These are phyloP conservation scores for Mycotypha africana DNA, from an alignment of 371 early-diverging fungal species.

Conservation along the genomic window DNA sequence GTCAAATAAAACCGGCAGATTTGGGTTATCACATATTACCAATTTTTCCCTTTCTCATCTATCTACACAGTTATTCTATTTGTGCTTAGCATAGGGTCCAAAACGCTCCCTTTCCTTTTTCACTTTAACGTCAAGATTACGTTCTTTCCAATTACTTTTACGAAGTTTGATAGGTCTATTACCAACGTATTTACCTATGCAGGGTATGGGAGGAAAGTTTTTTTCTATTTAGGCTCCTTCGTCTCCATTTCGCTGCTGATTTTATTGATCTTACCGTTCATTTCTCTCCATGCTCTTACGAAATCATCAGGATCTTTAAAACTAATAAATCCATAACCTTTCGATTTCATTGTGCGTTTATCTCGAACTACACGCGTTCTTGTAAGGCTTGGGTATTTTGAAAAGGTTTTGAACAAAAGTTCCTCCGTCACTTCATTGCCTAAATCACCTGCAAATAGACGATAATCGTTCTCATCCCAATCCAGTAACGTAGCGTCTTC, in stretches of 20 bases:
- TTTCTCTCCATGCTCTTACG: conserved; percentile 81
- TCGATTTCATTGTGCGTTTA: conserved; percentile 71
- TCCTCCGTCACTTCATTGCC: conserved; percentile 88
- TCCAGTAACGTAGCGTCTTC: conserved; percentile 86
- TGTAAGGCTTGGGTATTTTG: conserved; percentile 72
- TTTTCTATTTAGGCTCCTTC: too few species aligned
- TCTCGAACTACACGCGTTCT: conserved; percentile 79
- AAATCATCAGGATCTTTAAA: conserved; percentile 83
- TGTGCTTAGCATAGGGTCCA: conserved; percentile 36
- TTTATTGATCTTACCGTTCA: conserved; percentile 89
- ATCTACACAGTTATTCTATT: conserved; percentile 13
- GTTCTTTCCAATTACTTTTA: conserved; percentile 93
- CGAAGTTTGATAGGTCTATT: conserved; percentile 91
- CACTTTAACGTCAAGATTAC: conserved; percentile 65
- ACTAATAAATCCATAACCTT: conserved; percentile 81
- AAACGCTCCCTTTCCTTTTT: conserved; percentile 43
- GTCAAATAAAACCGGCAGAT: too few species aligned
- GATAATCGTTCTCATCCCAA: conserved; percentile 88
- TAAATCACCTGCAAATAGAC: conserved; percentile 84
- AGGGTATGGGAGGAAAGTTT: too few species aligned
- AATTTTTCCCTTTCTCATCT: too few species aligned
- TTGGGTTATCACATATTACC: too few species aligned
- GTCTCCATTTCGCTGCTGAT: too few species aligned
- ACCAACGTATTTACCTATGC: conserved; percentile 94
- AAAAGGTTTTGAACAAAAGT: conserved; percentile 67